Evolutionary conservation across 176 grass and related monocot genomes (phyloP).

Genomic region (Oryza officinalis): DNA sequence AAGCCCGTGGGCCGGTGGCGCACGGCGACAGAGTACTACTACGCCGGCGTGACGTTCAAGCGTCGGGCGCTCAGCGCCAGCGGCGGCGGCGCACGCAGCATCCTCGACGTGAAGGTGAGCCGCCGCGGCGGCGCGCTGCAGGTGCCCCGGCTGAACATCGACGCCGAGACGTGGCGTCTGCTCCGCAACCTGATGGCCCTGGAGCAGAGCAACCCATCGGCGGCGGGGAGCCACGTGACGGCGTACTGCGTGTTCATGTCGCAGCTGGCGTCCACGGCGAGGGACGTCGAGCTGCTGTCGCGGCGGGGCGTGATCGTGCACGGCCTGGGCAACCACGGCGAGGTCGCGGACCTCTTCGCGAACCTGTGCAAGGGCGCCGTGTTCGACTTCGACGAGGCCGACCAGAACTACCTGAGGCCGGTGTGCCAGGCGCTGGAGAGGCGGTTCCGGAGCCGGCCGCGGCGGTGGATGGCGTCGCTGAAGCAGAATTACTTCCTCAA

Average conservation of each 20-base stretch:
- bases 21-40: constrained; percentile 12
- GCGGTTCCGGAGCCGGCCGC: neutral
- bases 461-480: neutral
- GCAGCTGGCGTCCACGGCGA: neutral
- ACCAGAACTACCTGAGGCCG: neutral
- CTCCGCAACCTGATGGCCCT: constrained; percentile 34
- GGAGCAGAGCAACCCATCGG: constrained; percentile 12
- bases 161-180: neutral
- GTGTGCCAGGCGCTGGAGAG: neutral
- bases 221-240: neutral
- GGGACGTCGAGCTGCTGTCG: neutral
- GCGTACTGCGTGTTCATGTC: constrained; percentile 42
- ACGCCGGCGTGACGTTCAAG: neutral
- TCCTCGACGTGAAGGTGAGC: constrained; percentile 12
- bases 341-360: neutral
- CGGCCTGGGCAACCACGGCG: neutral
- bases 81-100: neutral
- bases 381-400: neutral
- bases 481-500: neutral
- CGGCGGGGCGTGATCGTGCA: neutral
- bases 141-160: constrained; percentile 10
- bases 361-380: constrained; percentile 31
- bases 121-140: neutral
- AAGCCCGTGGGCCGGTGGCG: constrained; percentile 14
- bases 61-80: rapidly evolving